phyloP scores from a whole-genome alignment of 306 rosid genomes.

The Geum urbanum region DNA sequence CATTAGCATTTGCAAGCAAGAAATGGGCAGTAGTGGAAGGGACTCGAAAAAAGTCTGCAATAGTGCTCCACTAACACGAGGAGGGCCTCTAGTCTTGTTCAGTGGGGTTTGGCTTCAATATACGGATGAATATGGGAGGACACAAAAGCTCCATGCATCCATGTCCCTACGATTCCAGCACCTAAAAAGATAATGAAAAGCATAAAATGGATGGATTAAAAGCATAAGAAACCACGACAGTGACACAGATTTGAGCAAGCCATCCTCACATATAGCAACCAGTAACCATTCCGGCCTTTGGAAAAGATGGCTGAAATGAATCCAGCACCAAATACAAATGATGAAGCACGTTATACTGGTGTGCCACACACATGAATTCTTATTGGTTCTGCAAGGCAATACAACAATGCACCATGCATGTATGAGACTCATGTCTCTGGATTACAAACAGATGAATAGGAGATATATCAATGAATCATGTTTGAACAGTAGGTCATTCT shows the following conservation, averaged over 20 bases:
- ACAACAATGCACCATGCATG: slow-evolving; percentile 16
- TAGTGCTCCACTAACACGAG: slow-evolving; percentile 31
- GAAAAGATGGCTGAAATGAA: neutral
- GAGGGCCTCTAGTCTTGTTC: slow-evolving; percentile 7
- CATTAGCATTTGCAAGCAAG: neutral
- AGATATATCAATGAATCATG: neutral
- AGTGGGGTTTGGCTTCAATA: neutral
- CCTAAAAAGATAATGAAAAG: slow-evolving; percentile 1
- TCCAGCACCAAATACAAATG: slow-evolving; percentile 11
- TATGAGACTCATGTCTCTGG: neutral
- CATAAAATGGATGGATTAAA: neutral
- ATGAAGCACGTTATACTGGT: neutral
- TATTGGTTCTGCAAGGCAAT: neutral
- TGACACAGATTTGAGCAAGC: slow-evolving; percentile 16
- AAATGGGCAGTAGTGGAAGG: slow-evolving; percentile 10
- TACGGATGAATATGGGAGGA: neutral
- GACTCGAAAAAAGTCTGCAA: slow-evolving; percentile 3
- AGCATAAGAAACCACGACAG: slow-evolving; percentile 1
- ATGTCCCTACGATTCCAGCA: slow-evolving; percentile 24
- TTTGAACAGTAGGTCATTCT: neutral
- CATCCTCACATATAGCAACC: slow-evolving; percentile 25
- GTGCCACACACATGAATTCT: slow-evolving; percentile 17
- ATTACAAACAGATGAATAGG: slow-evolving; percentile 7
- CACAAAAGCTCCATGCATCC: slow-evolving; percentile 21
- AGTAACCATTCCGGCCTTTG: neutral